These are phyloP conservation scores for Tetrahymena elliotti DNA, from an alignment of 73 alveolate genomes.

Conservation along the genomic window DNA sequence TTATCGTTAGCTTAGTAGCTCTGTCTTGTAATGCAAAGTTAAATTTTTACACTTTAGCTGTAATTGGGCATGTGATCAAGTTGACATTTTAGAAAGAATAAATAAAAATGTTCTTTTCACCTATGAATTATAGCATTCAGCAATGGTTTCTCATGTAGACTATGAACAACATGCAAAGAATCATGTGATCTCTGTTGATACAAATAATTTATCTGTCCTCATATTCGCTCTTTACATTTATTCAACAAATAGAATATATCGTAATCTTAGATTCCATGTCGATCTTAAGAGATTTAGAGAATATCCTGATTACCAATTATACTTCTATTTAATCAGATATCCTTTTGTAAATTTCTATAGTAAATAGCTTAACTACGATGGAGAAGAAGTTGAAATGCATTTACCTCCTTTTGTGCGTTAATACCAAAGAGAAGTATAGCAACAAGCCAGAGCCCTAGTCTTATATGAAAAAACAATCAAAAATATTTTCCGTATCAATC, in stretches of 20 bases:
- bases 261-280: neutral
- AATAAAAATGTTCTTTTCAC: neutral
- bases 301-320: neutral
- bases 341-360: neutral
- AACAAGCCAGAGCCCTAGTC: neutral
- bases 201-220: neutral
- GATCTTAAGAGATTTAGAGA: neutral
- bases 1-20: neutral
- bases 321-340: neutral
- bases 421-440: neutral
- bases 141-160: neutral
- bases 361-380: neutral
- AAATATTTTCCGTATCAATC: neutral
- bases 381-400: neutral
- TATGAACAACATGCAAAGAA: neutral
- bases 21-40: neutral
- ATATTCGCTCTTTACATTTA: neutral
- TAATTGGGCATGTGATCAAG: neutral
- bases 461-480: neutral
- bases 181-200: neutral
- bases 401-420: neutral
- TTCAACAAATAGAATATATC: neutral
- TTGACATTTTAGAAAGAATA: neutral
- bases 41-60: neutral
- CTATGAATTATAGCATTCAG: neutral